Base-by-base conservation (phyloP, 108 stramenopile species). In the Cyclotella cryptica region DNA sequence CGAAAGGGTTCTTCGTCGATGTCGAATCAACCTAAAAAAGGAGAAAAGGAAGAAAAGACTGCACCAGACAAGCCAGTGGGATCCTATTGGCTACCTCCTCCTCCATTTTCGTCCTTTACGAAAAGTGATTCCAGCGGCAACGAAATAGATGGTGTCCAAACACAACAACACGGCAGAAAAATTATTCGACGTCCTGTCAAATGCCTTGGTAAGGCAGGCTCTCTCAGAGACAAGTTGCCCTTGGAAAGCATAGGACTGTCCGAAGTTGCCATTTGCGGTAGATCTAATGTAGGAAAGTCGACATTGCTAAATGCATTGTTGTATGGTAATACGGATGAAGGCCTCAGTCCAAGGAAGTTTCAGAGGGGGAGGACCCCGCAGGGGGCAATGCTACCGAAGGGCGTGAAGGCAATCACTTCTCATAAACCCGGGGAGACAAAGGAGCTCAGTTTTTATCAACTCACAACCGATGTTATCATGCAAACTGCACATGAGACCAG, bases 251-350 rank as follows among this genome's bases (percentile, higher is more conserved):
- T 69, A 35, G 63, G 66, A 27, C 52, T 87, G 17, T 55, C 88
- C 19, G 88, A 89, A 81, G 83, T 89, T 17, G 93, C 91, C 24
- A 59, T 94, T 13, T 86, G 85, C 18, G 93, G 93, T 53, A 70
- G 93, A 81, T 90, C 89, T 67, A 94, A 94, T 70, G 91, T 92
- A 9, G 93, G 93, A 26, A 94, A 94, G 66, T 85, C 84, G 0
- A 92, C 93, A 1, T 66, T 94, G 1, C 64, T 94, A 30, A 94
- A 94, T 81, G 87, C 88, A 10, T 63, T 94, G 43, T 77, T 94
- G 54, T 91, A 94, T 66, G 86, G 88, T 35, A 88, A 88, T 49
- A 58, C 57, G 17, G 71, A 84, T 64, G 51, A 63, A 77, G 72
- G 28, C 57, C 40, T 79, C 19, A 12, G 54, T 61, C 67, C 75